Percentiles rank a stretch among this genome's conserved stretches.
Evolutionary conservation across 2,329 filamentous ascomycete genomes (phyloP).

Genomic region (Pseudogymnoascus sp.): DNA sequence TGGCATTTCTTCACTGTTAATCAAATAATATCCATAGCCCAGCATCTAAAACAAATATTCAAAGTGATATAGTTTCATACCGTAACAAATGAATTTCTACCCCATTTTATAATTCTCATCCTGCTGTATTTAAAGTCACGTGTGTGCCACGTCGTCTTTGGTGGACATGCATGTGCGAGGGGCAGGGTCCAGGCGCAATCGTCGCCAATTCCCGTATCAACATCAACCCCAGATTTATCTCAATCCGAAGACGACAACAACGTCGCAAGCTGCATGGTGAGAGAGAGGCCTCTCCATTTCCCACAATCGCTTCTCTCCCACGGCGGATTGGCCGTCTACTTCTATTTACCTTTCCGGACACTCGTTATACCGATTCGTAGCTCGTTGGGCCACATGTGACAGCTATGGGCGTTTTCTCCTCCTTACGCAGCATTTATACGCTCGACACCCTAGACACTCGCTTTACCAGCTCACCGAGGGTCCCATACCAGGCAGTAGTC

Average conservation of each 20-base stretch:
- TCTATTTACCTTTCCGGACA: background rate
- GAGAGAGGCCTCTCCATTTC: background rate
- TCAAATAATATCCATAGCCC: background rate
- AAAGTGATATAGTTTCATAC: background rate
- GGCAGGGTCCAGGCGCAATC: slow-evolving; percentile 1
- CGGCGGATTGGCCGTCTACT: background rate
- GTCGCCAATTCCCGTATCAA: slow-evolving; percentile 8
- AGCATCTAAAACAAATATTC: background rate
- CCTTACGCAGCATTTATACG: slow-evolving; percentile 49
- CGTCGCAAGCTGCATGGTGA: slow-evolving; percentile 3
- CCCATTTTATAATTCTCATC: background rate
- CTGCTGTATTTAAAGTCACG: background rate
- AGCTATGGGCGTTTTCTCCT: slow-evolving; percentile 31
- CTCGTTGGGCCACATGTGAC: background rate
- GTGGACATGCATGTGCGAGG: background rate
- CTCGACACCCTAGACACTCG: slow-evolving; percentile 62
- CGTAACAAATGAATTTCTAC: background rate
- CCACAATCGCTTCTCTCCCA: slow-evolving; percentile 7
- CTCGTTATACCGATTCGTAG: background rate
- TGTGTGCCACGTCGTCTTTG: slow-evolving; percentile 6
- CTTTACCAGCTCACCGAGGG: slow-evolving; percentile 61
- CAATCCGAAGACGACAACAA: slow-evolving; percentile 3
- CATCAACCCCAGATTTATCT: slow-evolving; percentile 8
- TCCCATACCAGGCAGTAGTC: slow-evolving; percentile 52
- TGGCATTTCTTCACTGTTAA: background rate